These are phyloP conservation scores for Euphorbia peplus DNA, from an alignment of 345 rosid species.

Conservation along the genomic window DNA sequence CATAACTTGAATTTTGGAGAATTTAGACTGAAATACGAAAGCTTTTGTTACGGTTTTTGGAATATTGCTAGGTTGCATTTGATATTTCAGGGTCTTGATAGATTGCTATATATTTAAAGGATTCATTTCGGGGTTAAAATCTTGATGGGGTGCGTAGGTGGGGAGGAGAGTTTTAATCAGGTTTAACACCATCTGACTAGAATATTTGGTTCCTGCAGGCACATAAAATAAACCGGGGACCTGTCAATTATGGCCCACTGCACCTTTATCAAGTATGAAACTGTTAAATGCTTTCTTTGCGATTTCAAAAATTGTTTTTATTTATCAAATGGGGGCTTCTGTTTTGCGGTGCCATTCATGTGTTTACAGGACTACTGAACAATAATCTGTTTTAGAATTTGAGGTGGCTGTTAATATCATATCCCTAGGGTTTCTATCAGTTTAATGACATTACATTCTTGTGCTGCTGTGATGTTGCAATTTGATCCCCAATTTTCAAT, in stretches of 20 bases:
- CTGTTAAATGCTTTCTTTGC: conserved; percentile 24
- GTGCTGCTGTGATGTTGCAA: background rate
- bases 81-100: background rate
- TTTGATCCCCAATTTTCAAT: background rate
- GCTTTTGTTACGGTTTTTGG: too few relatives aligned
- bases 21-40: background rate
- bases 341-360: background rate
- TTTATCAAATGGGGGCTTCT: conserved; percentile 13
- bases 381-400: background rate
- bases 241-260: conserved; percentile 50
- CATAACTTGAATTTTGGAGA: background rate
- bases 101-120: background rate
- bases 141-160: background rate
- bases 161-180: conserved; percentile 20
- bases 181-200: conserved; percentile 41
- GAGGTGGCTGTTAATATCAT: background rate
- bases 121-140: background rate
- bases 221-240: conserved; percentile 59
- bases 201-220: conserved; percentile 96
- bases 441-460: background rate
- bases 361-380: background rate
- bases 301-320: conserved; percentile 23
- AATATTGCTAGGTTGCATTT: background rate
- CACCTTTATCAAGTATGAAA: conserved; percentile 68
- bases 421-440: background rate